phyloP scores from a whole-genome alignment of 2,329 filamentous ascomycete species.

The Beauveria varroae region DNA sequence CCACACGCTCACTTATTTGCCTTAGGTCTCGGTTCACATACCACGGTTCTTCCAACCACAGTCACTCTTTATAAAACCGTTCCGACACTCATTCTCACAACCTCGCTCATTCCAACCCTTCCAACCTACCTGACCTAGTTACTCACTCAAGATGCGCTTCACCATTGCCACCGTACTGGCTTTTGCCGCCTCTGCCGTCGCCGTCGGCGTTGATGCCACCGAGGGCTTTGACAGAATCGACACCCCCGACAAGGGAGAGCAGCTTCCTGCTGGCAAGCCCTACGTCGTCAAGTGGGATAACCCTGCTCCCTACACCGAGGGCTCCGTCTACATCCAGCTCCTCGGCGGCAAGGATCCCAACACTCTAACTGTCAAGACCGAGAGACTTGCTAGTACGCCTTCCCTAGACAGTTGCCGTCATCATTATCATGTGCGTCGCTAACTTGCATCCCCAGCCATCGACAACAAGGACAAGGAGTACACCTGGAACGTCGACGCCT shows the following conservation, averaged over 20 bases:
- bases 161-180: conserved; percentile 43
- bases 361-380: conserved; percentile 31
- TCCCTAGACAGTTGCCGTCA: neutral
- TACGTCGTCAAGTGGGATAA: conserved; percentile 46
- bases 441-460: conserved; percentile 20
- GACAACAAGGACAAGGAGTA: conserved; percentile 37
- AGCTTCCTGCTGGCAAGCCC: conserved; percentile 39
- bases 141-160: conserved; percentile 45
- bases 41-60: neutral
- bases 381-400: conserved; percentile 44
- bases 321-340: conserved; percentile 44
- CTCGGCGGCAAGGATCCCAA: conserved; percentile 41
- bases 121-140: neutral
- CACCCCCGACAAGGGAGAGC: conserved; percentile 36
- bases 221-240: conserved; percentile 48
- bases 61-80: conserved; percentile 4
- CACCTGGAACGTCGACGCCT: conserved; percentile 42
- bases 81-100: neutral
- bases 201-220: conserved; percentile 33
- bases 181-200: conserved; percentile 41
- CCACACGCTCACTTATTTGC: neutral
- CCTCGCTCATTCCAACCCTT: neutral
- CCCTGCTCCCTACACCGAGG: conserved; percentile 31
- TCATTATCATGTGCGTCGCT: neutral
- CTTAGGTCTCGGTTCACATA: neutral